Evolutionary conservation across 2,329 filamentous ascomycete genomes (phyloP), one percentile per base, ranked within the genome.

Genomic region (Westerdykella aurantiaca): DNA sequence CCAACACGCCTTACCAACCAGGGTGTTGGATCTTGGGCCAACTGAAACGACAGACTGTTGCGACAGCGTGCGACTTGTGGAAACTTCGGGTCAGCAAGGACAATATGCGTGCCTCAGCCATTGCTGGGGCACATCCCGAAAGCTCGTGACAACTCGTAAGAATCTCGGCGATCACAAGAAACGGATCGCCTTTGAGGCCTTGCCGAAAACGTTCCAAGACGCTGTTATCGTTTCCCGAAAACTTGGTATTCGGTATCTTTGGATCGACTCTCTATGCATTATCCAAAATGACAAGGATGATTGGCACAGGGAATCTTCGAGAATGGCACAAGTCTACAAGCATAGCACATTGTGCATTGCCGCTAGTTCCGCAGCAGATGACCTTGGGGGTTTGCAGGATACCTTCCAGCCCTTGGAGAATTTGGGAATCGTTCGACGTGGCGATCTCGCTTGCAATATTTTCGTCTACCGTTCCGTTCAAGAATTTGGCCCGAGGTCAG

Each of bases 281-380:
- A 22, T 56, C 11, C 52, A 50, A 42, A 40, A 49, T 11, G 11
- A 44, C 4, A 41, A 51, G n/a, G 46, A 42, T 1, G 61, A 65
- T 34, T 62, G 54, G 25, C 16, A 42, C 2, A 17, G 37, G 2
- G 56, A 64, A 31, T 39, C 52, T 1, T 46, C 45, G 6, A 37
- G 42, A 0, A 64, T 63, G 58, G 55, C 52, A 37, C 45, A 52
- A 5, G 49, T 60, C 0, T 61, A 51, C 34, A 25, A 17, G 14
- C 41, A 45, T n/a, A n/a, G 34, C 17, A 16, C 14, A 16, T 11
- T 43, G 11, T 38, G 34, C 18, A 38, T 43, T 16, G 13, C 41
- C 9, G 41, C 41, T 5, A 14, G 14, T 33, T 12, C 12, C 3
- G 31, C 31, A 14, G 31, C 12, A 33, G 31, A 33, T 14, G 31